Evolutionary conservation across 805 yeast species (phyloP), one percentile per base, ranked within the genome.

Genomic region (Lipomyces kockii): DNA sequence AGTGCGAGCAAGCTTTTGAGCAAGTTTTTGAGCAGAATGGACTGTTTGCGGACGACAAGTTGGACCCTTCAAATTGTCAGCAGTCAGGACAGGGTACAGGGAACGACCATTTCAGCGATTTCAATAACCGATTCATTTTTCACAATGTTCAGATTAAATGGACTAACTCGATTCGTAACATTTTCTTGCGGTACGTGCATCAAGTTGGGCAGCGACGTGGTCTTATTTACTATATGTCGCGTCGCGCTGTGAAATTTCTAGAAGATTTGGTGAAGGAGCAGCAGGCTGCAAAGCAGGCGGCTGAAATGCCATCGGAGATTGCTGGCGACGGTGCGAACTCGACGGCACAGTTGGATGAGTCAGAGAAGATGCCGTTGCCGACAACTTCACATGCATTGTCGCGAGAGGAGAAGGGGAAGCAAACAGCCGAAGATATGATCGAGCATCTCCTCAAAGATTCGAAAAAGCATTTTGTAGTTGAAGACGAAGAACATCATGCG

Each of bases 111-210:
- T 49, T 57, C 32, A 65, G 62, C 32, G 72, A 70, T 20, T 89
- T 86, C 77, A 84, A 83, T 67, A 92, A 93, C 75, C 80, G 92
- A 60, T 91, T 89, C 76, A 85, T 88, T 67, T 79, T 91, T 27
- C 92, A 92, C 72, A 86, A 89, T 64, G 82, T 91, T 76, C 85
- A 88, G 73, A 75, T 92, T 72, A 89, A 87, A 72, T 92, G 97
- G 97, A 89, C 90, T 76, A 87, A 89, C 68, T 75, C 80, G 2
- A 83, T 87, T 9, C 80, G 97, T 64, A 86, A 92, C 73, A 79
- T 85, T 12, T 79, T 91, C 57, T 83, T 85, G 75, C 83, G 86
- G 56, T 91, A 89, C 73, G 75, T 87, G 29, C 84, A 85, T 65
- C 79, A 83, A 58, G 76, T 85, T 39, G 82, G 81, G 11, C 76